These are phyloP conservation scores for Quercus glauca DNA, from an alignment of 306 rosid genomes.

Conservation along the genomic window DNA sequence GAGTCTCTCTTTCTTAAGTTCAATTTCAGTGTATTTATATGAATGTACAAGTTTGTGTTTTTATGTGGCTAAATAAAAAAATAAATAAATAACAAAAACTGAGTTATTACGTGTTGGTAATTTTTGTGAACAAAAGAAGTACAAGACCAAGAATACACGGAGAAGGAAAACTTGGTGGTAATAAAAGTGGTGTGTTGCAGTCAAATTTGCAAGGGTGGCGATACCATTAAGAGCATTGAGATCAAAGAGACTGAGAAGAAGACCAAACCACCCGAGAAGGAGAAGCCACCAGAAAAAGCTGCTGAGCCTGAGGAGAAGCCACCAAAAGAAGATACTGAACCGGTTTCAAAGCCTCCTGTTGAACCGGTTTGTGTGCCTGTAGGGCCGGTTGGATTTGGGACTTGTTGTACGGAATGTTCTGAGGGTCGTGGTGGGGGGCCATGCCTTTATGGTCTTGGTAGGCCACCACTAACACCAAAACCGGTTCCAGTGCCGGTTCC, in stretches of 20 bases:
- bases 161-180: slow-evolving; percentile 48
- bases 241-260: slow-evolving; percentile 44
- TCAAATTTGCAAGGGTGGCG: slow-evolving; percentile 64
- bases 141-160: slow-evolving; percentile 60
- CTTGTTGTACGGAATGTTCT: slow-evolving; percentile 22
- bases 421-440: too few relatives aligned
- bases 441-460: too few relatives aligned
- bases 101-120: slow-evolving; percentile 27
- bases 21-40: background rate
- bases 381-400: slow-evolving; percentile 21
- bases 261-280: background rate
- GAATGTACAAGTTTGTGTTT: background rate
- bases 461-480: too few relatives aligned
- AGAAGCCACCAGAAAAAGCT: background rate
- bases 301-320: background rate
- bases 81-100: slow-evolving; percentile 3
- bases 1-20: slow-evolving; percentile 28
- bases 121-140: slow-evolving; percentile 67
- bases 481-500: slow-evolving; percentile 2
- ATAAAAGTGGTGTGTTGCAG: slow-evolving; percentile 69
- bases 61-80: background rate
- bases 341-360: background rate
- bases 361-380: slow-evolving; percentile 1
- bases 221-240: slow-evolving; percentile 58
- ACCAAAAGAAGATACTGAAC: too few relatives aligned